Evolutionary conservation across 1,284 basidiomycete genomes (phyloP).

Genomic region (Stereum hirsutum): DNA sequence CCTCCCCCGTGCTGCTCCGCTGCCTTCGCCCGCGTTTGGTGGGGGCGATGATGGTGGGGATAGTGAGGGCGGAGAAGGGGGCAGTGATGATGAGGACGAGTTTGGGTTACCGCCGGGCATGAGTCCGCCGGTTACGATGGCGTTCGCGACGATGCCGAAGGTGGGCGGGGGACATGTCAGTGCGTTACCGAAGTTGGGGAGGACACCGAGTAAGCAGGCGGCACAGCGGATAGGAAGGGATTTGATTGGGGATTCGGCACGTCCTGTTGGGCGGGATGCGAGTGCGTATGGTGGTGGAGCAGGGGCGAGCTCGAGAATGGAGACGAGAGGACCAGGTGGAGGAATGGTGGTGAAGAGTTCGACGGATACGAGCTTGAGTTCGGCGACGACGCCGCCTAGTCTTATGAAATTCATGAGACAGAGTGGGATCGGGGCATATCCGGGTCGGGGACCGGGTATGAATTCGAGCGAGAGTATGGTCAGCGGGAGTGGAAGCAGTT

Average conservation of each 20-base stretch:
- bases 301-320: not conserved
- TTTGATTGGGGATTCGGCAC: slow-evolving; percentile 41
- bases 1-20: not conserved
- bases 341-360: too few species aligned
- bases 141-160: slow-evolving; percentile 56
- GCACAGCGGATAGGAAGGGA: slow-evolving; percentile 57
- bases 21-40: slow-evolving; percentile 15
- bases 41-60: too few species aligned
- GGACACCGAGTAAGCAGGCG: slow-evolving; percentile 53
- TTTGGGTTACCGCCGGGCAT: slow-evolving; percentile 56
- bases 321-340: not conserved
- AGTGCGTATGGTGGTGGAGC: not conserved
- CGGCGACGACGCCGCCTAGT: slow-evolving; percentile 57
- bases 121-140: slow-evolving; percentile 84
- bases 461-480: too few species aligned
- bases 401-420: slow-evolving; percentile 43
- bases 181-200: slow-evolving; percentile 45
- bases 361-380: slow-evolving; percentile 48
- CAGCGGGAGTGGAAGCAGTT: slow-evolving; percentile 8
- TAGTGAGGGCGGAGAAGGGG: slow-evolving; percentile 2
- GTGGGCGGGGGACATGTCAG: too few species aligned
- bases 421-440: slow-evolving; percentile 4
- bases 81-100: slow-evolving; percentile 22
- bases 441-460: too few species aligned
- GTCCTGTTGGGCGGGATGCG: not conserved